Evolutionary conservation across 2,329 filamentous ascomycete species (phyloP).

Genomic region (Ceratocystis colombiana): DNA sequence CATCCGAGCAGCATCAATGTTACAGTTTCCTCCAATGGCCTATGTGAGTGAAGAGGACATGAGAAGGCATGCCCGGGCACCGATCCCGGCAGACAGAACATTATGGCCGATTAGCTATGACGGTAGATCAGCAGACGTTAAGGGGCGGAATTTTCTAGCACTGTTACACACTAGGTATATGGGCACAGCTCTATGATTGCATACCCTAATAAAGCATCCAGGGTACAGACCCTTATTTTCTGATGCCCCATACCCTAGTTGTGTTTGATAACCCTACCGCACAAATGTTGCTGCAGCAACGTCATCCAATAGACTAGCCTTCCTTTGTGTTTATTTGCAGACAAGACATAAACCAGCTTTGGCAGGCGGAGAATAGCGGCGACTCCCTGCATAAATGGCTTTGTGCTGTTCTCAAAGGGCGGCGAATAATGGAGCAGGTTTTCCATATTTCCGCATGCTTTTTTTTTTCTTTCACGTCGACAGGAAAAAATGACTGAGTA

Average conservation of each 20-base stretch:
- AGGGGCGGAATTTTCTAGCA: too few relatives aligned
- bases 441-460: not conserved
- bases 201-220: not conserved
- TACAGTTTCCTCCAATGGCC: too few relatives aligned
- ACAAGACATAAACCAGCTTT: not conserved
- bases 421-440: not conserved
- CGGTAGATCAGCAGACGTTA: too few relatives aligned
- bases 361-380: not conserved
- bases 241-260: not conserved
- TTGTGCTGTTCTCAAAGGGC: not conserved
- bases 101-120: too few relatives aligned
- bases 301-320: not conserved
- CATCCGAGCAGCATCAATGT: too few relatives aligned
- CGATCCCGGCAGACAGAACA: too few relatives aligned
- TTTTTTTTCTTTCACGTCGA: not conserved
- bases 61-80: too few relatives aligned
- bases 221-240: not conserved
- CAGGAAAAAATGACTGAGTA: too few relatives aligned
- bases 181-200: not conserved
- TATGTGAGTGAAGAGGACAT: too few relatives aligned
- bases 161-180: too few relatives aligned
- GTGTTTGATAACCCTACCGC: not conserved
- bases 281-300: constrained; percentile 1
- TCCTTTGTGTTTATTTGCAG: too few relatives aligned
- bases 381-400: constrained; percentile 11